phyloP scores from a whole-genome alignment of 2,329 filamentous ascomycete species.

The Cytospora mali region DNA sequence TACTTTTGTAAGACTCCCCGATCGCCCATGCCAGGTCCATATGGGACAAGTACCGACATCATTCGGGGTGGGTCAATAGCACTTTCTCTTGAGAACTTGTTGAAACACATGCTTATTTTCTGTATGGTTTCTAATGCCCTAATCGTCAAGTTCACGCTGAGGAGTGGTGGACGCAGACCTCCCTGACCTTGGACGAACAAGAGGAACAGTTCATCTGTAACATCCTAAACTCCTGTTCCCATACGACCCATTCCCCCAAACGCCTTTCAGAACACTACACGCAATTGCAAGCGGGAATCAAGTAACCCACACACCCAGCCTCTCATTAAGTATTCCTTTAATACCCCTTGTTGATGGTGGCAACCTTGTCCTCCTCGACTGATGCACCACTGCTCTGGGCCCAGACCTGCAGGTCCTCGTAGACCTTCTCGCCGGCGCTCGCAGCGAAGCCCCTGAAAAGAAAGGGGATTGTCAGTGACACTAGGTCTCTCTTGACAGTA shows the following conservation, averaged over 20 bases:
- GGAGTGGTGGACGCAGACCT: background rate
- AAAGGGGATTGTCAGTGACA: slow-evolving; percentile 1
- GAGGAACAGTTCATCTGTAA: background rate
- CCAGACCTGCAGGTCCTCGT: slow-evolving; percentile 68
- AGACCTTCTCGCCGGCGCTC: slow-evolving; percentile 67
- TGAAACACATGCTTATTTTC: background rate
- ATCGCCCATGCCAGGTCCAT: background rate
- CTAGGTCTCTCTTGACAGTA: background rate
- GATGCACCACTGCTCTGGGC: slow-evolving; percentile 61
- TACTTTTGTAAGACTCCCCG: background rate
- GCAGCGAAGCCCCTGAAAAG: slow-evolving; percentile 72
- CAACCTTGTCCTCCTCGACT: slow-evolving; percentile 77
- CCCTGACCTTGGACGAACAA: background rate
- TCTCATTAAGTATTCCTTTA: background rate
- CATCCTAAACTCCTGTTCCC: background rate
- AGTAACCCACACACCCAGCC: background rate
- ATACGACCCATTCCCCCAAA: background rate
- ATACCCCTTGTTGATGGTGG: slow-evolving; percentile 47
- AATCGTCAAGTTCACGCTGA: background rate
- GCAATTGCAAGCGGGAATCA: background rate
- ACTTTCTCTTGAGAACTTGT: background rate
- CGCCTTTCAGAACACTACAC: background rate
- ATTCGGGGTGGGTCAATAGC: background rate
- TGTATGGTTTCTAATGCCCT: background rate
- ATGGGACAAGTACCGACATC: background rate